Base-by-base conservation (phyloP, 2,329 filamentous ascomycete species). In the Hypoxylon sp. region DNA sequence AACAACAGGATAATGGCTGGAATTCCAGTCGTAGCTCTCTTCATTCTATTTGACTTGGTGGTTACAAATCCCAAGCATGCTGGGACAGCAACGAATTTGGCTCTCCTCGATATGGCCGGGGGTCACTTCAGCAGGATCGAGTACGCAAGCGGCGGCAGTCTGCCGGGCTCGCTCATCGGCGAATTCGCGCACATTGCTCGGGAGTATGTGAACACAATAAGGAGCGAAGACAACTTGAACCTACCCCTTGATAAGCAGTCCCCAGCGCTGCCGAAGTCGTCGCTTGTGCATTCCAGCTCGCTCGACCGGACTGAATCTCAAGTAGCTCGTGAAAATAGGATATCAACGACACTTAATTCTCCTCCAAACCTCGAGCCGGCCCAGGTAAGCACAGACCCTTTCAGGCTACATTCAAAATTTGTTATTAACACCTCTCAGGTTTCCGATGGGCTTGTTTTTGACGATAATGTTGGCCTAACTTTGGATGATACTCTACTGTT, bases 111-210 rank as follows among this genome's bases (percentile, higher is more conserved):
- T 50, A 78, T 83, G 64, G 81, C 74, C 3, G 80, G 78, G 6
- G 82, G 81, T 1, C 81, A 84, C 66, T 84, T 84, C 49, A 81
- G 79, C 53, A 75, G 79, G 6, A 72, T 84, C 6, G 83, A 84
- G 66, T 81, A 78, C 57, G 77, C 78, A 8, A 81, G 80, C 14
- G 76, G 73, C 1, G 79, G 80, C 0, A 74, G 75, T 2, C 68
- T 84, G 0, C 81, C 79, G 0, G 76, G 76, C 0, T 81, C 80
- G 1, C 70, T 82, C 3, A 72, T 83, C 3, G 74, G 79, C 2
- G 79, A 82, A 44, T 82, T 83, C 62, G 76, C 80, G 0, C 76
- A 82, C 63, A 82, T 84, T 51, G 82, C 82, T 0, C 74, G 81
- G 1, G 79, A 83, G 44, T 83, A 82, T 35, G 78, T 82, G 14